Base-by-base conservation (phyloP, 129 eudicot genomes). In the Artemisia argyi region DNA sequence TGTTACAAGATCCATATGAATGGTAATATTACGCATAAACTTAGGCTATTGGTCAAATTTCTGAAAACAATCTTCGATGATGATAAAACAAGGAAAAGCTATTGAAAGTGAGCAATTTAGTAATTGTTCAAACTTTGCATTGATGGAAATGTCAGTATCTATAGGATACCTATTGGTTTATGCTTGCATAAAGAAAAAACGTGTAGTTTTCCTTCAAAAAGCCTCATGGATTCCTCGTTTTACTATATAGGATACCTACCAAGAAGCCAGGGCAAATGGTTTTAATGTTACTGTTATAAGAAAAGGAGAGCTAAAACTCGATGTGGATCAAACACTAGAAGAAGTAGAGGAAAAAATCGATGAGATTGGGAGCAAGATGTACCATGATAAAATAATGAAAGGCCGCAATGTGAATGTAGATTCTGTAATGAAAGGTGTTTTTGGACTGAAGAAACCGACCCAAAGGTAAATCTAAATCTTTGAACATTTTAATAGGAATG, bases 281-380 rank as follows among this genome's bases (percentile, higher is more conserved):
- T 94, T 87, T 69, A 83, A 83, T 78, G 89, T 94, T 47, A 94
- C 97, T 0, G 96, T 90, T 54, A 84, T 94, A 53, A 88, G 87
- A 82, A 94, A 90, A 85, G 93, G 93, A 49, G 85, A 94, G 76
- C 77, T 94, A 66, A 80, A 86, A 83, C 86, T 90, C 72, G 92
- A 94, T 65, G 85, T 90, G 79, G 98, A 94, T 76, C 97, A 94
- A 74, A 85, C 92, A 66, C 76, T 94, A 61, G 98, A 94, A 75
- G 97, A 90, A 82, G 93, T 90, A 32, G 98, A 94, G 74, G 98
- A 90, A 79, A 71, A 30, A 11, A 84, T 94, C 11, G 78, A 49
- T 11, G 98, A 94, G 78, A 84, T 90, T 5, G 98, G 98, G 26
- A 94, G 91, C 75, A 88, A 94, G 77, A 88, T 90, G 73, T 94